Conservation (phyloP, 148 eudicot species). For the Oxyria digyna region DNA sequence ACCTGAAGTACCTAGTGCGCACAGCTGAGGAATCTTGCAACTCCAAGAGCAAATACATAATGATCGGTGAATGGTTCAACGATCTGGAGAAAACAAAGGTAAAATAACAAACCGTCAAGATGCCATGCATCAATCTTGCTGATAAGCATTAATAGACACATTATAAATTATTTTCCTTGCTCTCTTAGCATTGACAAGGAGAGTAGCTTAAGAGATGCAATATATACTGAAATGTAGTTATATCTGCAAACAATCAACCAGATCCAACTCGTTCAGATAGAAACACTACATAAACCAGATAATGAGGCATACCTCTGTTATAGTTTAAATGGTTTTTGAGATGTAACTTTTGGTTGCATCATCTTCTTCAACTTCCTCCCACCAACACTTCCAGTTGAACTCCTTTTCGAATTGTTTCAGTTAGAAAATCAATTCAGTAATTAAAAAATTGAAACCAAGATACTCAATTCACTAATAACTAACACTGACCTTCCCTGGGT, state of each 20-base stretch:
- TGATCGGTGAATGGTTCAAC: conserved; percentile 46
- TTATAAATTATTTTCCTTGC: no score
- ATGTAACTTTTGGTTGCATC: conserved; percentile 50
- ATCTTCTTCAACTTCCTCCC: conserved; percentile 63
- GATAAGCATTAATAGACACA: no score
- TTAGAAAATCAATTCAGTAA: not conserved
- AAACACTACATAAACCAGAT: not conserved
- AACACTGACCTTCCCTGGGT: conserved; percentile 55
- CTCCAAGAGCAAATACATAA: conserved; percentile 39
- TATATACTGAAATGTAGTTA: no score
- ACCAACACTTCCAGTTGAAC: conserved; percentile 45
- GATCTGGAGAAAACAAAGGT: no score
- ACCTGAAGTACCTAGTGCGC: conserved; percentile 37
- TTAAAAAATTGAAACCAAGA: not conserved
- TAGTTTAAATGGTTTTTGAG: conserved; percentile 68
- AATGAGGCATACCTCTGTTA: conserved; percentile 60
- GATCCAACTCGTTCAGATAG: not conserved
- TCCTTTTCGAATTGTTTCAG: conserved; percentile 28
- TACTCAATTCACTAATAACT: not conserved
- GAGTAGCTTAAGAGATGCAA: no score
- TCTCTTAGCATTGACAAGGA: no score
- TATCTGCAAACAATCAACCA: no score
- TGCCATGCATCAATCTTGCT: no score
- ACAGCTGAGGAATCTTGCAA: conserved; percentile 37
- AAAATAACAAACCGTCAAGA: no score